Conservation (phyloP, 257 asterid species). For the Nicotiana knightiana region DNA sequence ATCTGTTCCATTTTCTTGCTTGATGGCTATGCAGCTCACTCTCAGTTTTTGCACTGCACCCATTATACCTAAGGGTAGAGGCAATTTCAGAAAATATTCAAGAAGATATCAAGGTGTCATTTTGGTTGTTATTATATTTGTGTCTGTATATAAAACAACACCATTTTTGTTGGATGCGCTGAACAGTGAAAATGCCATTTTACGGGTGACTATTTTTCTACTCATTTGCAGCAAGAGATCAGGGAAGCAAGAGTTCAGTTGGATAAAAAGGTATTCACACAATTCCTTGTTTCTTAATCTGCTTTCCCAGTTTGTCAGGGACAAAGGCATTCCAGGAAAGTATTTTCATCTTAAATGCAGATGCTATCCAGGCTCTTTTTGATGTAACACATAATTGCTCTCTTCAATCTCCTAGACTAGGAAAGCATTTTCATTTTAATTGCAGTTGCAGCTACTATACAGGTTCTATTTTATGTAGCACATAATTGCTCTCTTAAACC, state of each 20-base stretch:
- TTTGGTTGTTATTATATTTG: slow-evolving; percentile 4
- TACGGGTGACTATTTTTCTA: neutral
- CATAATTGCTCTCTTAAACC: neutral
- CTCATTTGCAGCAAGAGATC: slow-evolving; percentile 65
- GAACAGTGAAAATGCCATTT: neutral
- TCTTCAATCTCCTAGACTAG: neutral
- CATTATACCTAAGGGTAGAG: slow-evolving; percentile 89
- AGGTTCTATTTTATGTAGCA: neutral
- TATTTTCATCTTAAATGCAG: neutral
- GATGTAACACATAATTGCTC: neutral
- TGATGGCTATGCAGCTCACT: slow-evolving; percentile 67
- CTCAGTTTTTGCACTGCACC: slow-evolving; percentile 96
- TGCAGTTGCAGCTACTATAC: too few relatives aligned
- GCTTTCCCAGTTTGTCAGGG: neutral
- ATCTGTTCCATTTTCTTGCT: slow-evolving; percentile 9
- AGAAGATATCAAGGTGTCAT: slow-evolving; percentile 57
- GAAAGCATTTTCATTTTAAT: too few relatives aligned
- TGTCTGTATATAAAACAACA: neutral
- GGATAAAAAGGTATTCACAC: slow-evolving; percentile 59
- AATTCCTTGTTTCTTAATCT: slow-evolving; percentile 2
- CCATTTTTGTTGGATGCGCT: neutral
- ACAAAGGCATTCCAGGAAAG: neutral
- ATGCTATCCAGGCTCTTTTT: neutral
- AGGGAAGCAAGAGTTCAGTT: slow-evolving; percentile 46
- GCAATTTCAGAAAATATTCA: slow-evolving; percentile 64